Base-by-base conservation (phyloP, 768 basidiomycete genomes). In the Crucibulum laeve region DNA sequence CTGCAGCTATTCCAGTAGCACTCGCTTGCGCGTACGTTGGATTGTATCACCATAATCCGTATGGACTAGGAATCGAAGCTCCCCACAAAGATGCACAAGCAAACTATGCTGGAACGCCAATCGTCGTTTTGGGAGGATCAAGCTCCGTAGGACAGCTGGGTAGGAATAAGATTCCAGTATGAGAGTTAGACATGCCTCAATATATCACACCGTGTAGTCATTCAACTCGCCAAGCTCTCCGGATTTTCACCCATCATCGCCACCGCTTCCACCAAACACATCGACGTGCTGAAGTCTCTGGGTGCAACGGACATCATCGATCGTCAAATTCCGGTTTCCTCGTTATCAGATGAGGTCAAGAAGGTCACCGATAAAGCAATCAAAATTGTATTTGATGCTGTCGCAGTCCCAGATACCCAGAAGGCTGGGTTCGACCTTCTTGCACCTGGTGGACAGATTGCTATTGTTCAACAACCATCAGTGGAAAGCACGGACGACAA, bases 81-180 rank as follows among this genome's bases (percentile, higher is more conserved):
- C 70, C 73, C 0, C 62, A 69, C 53, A 63, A 63, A 32, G 50
- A 55, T 17, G 65, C 64, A 43, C 52, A 51, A 19, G 69, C 64
- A 32, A 71, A 67, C 34, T 74, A 76, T 49, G 57, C 56, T 26
- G 71, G 63, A 3, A 64, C 64, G 41, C 68, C 76, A 1, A 65
- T 77, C 33, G 44, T 79, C 25, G 65, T 79, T 40, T 55, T 75
- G 13, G 77, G 76, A 23, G 76, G 76, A 4, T 54, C 68, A 21
- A 68, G 69, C 34, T 75, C 73, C 26, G 71, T 76, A 2, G 76
- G 77, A 30, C 73, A 77, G 63, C 69, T 62, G 21, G 70, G 76
- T 71, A 57, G 50, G 64, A 49, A 22, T 19, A 19, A 25, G 51
- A 42, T 24, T 10, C 21, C 15, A 13, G 11, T 6, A 32, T 18